Evolutionary conservation across 495 filamentous ascomycete species (phyloP), one percentile per base, ranked within the genome.

Genomic region (Massariosphaeria phaeospora): DNA sequence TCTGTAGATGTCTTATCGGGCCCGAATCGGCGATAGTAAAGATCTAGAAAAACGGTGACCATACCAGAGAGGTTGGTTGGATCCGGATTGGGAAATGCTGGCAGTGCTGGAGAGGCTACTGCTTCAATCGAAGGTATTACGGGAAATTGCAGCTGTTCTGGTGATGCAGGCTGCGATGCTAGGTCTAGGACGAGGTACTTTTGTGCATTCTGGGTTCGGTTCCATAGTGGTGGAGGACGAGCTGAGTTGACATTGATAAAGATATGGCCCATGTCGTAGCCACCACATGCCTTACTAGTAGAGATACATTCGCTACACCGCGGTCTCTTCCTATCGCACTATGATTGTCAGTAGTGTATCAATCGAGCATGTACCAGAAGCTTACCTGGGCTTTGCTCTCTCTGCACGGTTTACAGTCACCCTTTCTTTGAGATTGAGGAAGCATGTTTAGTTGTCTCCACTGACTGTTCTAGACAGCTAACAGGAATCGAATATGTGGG

Each of bases 261-360:
- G 27, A 56, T 54, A 3, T 43, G 20, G 17, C 51, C 51, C 17
- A 55, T 20, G 27, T 61, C 58, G 26, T 61, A 61, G 13, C 58
- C 58, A 29, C 58, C 52, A 25, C 58, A 61, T 3, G 33, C 4
- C 23, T 47, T 61, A 46, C 52, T 48, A 4, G 20, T 33, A 9
- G 49, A 18, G 9, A 61, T 35, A 41, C 58, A 61, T 31, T 35
- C 45, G 11, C 41, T 48, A 25, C 58, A 61, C 13, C 58, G 44
- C 11, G 58, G 58, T 38, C 31, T 55, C 27, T 61, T 55, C 52
- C 56, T 56, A 27, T 61, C 58, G 34, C 58, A 61, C 58, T 61
- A 25, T 10, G 13, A 9, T 12, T 3, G 8, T 58, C 17, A 57
- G 54, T 26, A 38, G 13, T 33, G 41, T 20, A 34, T 5, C n/a